Conservation (phyloP, 139 green algal genomes). For the Nannochloris sp. region DNA sequence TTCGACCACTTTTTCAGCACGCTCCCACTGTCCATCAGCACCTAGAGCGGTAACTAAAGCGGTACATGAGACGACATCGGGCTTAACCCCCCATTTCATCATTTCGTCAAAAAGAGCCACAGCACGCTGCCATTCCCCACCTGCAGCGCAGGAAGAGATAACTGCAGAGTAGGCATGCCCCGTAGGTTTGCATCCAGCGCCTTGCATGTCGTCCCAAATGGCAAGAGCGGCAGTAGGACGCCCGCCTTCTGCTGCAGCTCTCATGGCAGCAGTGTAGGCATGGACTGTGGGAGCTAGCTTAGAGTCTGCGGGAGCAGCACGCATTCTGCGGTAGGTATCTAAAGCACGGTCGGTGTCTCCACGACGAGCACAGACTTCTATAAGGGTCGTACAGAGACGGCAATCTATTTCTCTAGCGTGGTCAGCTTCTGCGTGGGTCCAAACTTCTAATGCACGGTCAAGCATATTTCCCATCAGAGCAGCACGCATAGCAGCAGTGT, state of each 20-base stretch:
- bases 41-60: slow-evolving; percentile 76
- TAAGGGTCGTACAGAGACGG: slow-evolving; percentile 69
- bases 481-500: slow-evolving; percentile 82
- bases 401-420: slow-evolving; percentile 58
- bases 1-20: slow-evolving; percentile 45
- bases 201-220: slow-evolving; percentile 77
- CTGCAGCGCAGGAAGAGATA: slow-evolving; percentile 72
- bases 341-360: slow-evolving; percentile 64
- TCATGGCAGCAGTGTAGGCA: slow-evolving; percentile 80
- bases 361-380: slow-evolving; percentile 67
- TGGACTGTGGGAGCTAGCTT: slow-evolving; percentile 64
- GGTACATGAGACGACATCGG: slow-evolving; percentile 85
- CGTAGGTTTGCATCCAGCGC: slow-evolving; percentile 41
- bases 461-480: slow-evolving; percentile 57
- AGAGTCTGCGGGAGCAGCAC: slow-evolving; percentile 22
- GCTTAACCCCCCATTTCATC: slow-evolving; percentile 54
- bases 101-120: slow-evolving; percentile 80
- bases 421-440: slow-evolving; percentile 40
- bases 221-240: slow-evolving; percentile 51
- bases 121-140: slow-evolving; percentile 60
- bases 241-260: slow-evolving; percentile 68
- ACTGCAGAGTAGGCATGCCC: slow-evolving; percentile 74
- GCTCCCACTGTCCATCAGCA: slow-evolving; percentile 66
- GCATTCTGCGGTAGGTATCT: slow-evolving; percentile 60
- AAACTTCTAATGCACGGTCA: slow-evolving; percentile 51